phyloP scores from a whole-genome alignment of 2,329 filamentous ascomycete genomes.

The Meredithiella fracta region DNA sequence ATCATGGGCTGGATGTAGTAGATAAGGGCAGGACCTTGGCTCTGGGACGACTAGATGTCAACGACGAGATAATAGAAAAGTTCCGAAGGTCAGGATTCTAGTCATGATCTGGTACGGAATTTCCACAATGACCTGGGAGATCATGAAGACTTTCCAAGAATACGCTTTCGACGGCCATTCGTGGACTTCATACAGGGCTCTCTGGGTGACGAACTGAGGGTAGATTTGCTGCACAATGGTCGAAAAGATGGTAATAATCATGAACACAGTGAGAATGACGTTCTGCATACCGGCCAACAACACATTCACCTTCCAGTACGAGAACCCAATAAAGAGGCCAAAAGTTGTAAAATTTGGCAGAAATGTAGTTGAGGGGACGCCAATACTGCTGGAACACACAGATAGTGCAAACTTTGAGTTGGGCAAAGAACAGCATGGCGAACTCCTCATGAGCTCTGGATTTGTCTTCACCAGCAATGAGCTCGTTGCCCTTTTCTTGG shows the following conservation, averaged over 20 bases:
- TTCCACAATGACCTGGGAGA: conserved; percentile 56
- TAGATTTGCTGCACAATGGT: conserved; percentile 54
- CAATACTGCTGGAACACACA: conserved; percentile 74
- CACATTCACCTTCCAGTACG: conserved; percentile 40
- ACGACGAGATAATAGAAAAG: conserved; percentile 52
- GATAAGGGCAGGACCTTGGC: conserved; percentile 49
- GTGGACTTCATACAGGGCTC: conserved; percentile 59
- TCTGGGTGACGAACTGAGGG: conserved; percentile 59
- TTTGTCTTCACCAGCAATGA: conserved; percentile 10
- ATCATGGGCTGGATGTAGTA: conserved; percentile 51
- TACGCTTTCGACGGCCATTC: conserved; percentile 61
- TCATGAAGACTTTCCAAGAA: conserved; percentile 58
- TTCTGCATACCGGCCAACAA: conserved; percentile 56
- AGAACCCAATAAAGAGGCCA: conserved; percentile 59
- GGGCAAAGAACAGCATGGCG: conserved; percentile 53
- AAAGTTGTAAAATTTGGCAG: conserved; percentile 48
- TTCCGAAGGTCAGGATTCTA: conserved; percentile 44
- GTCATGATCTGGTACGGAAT: conserved; percentile 53
- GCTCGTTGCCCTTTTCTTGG: conserved; percentile 25
- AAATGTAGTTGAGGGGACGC: conserved; percentile 63
- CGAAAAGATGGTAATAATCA: conserved; percentile 59
- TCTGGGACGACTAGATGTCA: conserved; percentile 32
- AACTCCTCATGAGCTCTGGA: conserved; percentile 43
- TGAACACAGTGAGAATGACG: conserved; percentile 59
- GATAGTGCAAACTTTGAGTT: conserved; percentile 46